Percentiles rank a stretch among this genome's conserved stretches.
Conservation (phyloP, 1,284 basidiomycete genomes). For the Cutaneotrichosporon sp. region DNA sequence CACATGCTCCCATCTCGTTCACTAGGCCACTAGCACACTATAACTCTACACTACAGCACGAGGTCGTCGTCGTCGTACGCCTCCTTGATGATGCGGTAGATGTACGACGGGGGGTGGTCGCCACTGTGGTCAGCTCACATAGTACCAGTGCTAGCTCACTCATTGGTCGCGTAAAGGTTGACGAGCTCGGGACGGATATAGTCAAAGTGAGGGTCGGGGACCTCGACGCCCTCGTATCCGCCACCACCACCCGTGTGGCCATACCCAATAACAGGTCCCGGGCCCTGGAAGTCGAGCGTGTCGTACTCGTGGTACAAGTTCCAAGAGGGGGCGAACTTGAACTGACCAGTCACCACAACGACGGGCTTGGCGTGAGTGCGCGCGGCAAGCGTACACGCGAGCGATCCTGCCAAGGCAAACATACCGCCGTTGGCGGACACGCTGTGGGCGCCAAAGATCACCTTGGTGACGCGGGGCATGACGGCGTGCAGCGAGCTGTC, state of each 20-base stretch:
- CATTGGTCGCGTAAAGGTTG: constrained; percentile 93
- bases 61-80: constrained; percentile 89
- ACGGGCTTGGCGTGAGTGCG: constrained; percentile 88
- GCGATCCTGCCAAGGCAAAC: constrained; percentile 80
- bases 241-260: constrained; percentile 64
- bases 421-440: constrained; percentile 95
- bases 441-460: constrained; percentile 87
- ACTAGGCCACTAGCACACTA: not conserved
- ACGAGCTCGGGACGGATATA: constrained; percentile 89
- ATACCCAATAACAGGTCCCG: constrained; percentile 70
- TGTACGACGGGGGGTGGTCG: constrained; percentile 86
- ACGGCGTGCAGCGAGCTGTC: constrained; percentile 93
- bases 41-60: constrained; percentile 55
- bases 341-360: constrained; percentile 90
- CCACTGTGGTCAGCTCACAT: constrained; percentile 59
- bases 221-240: constrained; percentile 82
- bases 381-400: constrained; percentile 85
- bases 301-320: constrained; percentile 84
- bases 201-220: constrained; percentile 89
- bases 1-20: not conserved
- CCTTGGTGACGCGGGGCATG: constrained; percentile 96
- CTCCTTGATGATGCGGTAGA: constrained; percentile 85
- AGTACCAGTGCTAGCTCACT: constrained; percentile 62
- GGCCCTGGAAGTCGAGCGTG: constrained; percentile 82
- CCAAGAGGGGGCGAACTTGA: constrained; percentile 93